These are phyloP conservation scores for Solanum ossicruentum DNA, from an alignment of 257 asterid genomes.

Conservation along the genomic window DNA sequence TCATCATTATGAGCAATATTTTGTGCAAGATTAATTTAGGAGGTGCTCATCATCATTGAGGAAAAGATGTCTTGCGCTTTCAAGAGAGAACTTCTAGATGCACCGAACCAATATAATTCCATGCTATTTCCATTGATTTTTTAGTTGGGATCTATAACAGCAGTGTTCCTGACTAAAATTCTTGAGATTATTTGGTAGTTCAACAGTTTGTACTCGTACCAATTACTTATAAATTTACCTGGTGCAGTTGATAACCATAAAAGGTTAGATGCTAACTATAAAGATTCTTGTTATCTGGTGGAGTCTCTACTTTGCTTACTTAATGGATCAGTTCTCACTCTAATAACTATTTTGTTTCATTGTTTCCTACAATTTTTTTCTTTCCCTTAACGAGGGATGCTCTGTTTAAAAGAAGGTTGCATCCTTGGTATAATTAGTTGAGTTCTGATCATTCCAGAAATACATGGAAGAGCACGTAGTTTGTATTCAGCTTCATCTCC, in stretches of 20 bases:
- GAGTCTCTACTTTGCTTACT: neutral
- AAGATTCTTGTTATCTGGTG: neutral
- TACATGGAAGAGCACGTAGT: neutral
- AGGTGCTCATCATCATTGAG: neutral
- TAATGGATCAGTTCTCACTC: neutral
- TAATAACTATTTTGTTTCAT: neutral
- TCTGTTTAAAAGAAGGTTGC: neutral
- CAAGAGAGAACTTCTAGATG: neutral
- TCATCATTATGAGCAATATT: neutral
- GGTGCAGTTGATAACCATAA: neutral
- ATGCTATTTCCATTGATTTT: neutral
- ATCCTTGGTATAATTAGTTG: neutral
- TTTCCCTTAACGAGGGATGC: neutral
- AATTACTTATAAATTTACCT: neutral
- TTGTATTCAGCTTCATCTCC: neutral
- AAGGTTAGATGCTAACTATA: neutral
- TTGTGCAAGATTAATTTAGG: neutral
- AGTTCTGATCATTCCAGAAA: neutral
- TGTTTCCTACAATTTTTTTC: neutral
- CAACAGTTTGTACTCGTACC: neutral
- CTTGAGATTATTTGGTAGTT: neutral
- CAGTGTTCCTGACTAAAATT: neutral
- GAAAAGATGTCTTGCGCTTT: neutral
- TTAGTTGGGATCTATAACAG: neutral
- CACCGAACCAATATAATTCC: neutral